These are phyloP conservation scores for Corynespora cassiicola DNA, from an alignment of 2,329 filamentous ascomycete species.

Conservation along the genomic window DNA sequence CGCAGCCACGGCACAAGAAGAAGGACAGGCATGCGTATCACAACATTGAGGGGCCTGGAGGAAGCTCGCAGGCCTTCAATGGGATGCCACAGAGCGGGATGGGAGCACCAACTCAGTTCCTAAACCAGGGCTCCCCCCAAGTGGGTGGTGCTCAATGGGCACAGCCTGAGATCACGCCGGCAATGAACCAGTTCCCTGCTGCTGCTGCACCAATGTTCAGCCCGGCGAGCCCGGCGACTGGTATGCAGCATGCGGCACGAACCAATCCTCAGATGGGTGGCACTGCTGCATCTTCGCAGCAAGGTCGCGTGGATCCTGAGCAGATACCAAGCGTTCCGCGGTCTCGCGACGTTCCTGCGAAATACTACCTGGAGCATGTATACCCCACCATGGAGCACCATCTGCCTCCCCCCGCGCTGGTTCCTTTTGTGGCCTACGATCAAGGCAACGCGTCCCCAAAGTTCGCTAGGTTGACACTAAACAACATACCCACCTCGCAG, in stretches of 20 bases:
- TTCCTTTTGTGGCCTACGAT: constrained; percentile 92
- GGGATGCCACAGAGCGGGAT: constrained; percentile 67
- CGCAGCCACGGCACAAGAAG: constrained; percentile 73
- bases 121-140: constrained; percentile 54
- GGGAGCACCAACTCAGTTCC: constrained; percentile 63
- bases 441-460: constrained; percentile 97
- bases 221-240: constrained; percentile 43
- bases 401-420: constrained; percentile 83
- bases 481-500: constrained; percentile 84
- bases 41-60: constrained; percentile 74
- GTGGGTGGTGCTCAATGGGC: constrained; percentile 47
- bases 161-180: constrained; percentile 51
- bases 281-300: constrained; percentile 63
- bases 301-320: constrained; percentile 83
- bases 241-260: constrained; percentile 45
- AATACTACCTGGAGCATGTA: constrained; percentile 83
- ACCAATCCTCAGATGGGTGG: constrained; percentile 34
- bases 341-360: constrained; percentile 81
- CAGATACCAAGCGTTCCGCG: constrained; percentile 90
- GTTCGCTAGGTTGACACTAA: constrained; percentile 87
- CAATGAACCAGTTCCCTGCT: constrained; percentile 68
- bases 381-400: constrained; percentile 97
- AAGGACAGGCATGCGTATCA: constrained; percentile 96
- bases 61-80: constrained; percentile 73
- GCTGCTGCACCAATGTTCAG: constrained; percentile 63